A percentile compares a stretch with the other conserved stretches of the same genome.
Conservation (phyloP, 2,329 filamentous ascomycete species). For the Paramyrothecium roridum region DNA sequence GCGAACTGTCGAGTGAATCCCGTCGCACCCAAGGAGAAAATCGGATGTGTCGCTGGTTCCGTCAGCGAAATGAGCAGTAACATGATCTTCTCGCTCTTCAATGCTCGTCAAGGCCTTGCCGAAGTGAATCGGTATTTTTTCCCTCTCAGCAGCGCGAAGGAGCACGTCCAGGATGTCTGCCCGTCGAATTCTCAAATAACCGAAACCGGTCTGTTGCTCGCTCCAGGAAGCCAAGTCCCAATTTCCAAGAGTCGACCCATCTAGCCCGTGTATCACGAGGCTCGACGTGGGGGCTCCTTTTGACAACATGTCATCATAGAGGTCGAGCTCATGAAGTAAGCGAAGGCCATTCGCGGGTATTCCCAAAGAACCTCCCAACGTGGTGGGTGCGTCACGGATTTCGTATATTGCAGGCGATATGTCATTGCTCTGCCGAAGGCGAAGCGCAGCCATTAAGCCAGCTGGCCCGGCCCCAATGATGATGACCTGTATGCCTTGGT, state of each 20-base stretch:
- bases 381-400: not conserved
- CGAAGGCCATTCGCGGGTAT: not conserved
- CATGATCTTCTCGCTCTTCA: slow-evolving; percentile 54
- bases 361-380: not conserved
- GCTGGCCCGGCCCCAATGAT: not conserved
- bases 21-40: slow-evolving; percentile 48
- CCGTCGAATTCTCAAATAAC: slow-evolving; percentile 59
- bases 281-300: not conserved
- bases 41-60: slow-evolving; percentile 29
- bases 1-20: slow-evolving; percentile 35
- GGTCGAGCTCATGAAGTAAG: not conserved
- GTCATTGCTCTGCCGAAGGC: not conserved
- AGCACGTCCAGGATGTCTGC: slow-evolving; percentile 59
- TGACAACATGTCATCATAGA: not conserved
- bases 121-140: slow-evolving; percentile 50
- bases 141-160: slow-evolving; percentile 50
- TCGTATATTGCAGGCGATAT: not conserved
- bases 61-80: slow-evolving; percentile 58
- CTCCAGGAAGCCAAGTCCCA: slow-evolving; percentile 6
- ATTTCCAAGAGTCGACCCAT: not conserved
- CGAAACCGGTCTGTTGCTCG: slow-evolving; percentile 55
- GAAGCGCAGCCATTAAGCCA: not conserved
- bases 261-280: not conserved
- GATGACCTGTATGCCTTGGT: not conserved
- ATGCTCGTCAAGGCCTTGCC: slow-evolving; percentile 66